Percentiles rank a stretch among this genome's conserved stretches.
These are phyloP conservation scores for Mycena vulgaris DNA, from an alignment of 768 basidiomycete species.

Conservation along the genomic window DNA sequence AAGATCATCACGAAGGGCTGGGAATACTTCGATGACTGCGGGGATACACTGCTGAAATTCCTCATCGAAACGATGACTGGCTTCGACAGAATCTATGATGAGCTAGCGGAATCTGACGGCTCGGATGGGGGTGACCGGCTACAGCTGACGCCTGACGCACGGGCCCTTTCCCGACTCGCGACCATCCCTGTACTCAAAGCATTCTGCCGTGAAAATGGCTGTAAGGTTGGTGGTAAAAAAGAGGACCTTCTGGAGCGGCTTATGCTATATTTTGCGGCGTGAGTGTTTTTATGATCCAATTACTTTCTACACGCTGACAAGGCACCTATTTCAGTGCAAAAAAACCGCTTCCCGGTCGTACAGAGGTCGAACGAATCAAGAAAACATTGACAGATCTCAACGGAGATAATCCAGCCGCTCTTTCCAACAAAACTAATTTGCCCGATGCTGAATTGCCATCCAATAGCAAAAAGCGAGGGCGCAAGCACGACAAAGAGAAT, in stretches of 20 bases:
- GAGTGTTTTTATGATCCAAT: not conserved
- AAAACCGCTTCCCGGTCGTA: not conserved
- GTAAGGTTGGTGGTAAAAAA: not conserved
- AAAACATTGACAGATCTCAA: not conserved
- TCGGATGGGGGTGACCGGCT: not conserved
- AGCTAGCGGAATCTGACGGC: not conserved
- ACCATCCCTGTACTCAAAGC: not conserved
- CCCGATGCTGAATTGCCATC: not conserved
- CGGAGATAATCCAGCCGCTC: not conserved
- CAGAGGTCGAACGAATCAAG: not conserved
- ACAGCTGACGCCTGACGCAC: not conserved
- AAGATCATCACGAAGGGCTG: slow-evolving; percentile 1
- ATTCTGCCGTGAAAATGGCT: not conserved
- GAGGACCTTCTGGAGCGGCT: slow-evolving; percentile 1
- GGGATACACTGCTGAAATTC: not conserved
- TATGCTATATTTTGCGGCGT: slow-evolving; percentile 2
- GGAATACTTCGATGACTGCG: not conserved
- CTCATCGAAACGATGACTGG: not conserved
- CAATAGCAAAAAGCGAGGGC: not conserved
- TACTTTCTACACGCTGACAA: not conserved
- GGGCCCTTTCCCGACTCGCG: not conserved
- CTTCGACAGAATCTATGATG: not conserved
- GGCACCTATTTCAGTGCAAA: not conserved
- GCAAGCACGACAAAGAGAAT: not conserved
- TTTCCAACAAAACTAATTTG: slow-evolving; percentile 14